These are phyloP conservation scores for Colletotrichum tabaci DNA, from an alignment of 2,329 filamentous ascomycete genomes.

Conservation along the genomic window DNA sequence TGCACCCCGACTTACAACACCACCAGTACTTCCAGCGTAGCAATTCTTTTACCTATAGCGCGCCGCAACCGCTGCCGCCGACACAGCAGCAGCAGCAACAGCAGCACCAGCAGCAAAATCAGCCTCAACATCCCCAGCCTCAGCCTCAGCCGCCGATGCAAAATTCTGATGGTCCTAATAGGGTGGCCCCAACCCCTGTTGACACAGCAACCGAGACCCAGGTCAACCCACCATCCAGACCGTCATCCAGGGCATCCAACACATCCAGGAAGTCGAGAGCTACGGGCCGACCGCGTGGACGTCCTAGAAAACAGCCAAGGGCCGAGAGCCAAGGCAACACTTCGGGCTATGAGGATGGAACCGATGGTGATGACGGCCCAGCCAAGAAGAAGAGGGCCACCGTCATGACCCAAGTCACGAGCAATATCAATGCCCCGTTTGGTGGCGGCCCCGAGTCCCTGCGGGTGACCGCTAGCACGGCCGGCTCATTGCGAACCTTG, in stretches of 20 bases:
- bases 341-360: constrained; percentile 79
- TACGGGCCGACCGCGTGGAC: constrained; percentile 70
- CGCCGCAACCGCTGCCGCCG: constrained; percentile 4
- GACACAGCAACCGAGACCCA: constrained; percentile 48
- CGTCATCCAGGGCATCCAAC: constrained; percentile 73
- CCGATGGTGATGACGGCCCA: constrained; percentile 70
- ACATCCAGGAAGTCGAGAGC: constrained; percentile 58
- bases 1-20: constrained; percentile 34
- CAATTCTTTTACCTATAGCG: constrained; percentile 34
- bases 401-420: constrained; percentile 76
- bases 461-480: constrained; percentile 90
- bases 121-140: constrained; percentile 41
- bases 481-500: constrained; percentile 88
- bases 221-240: constrained; percentile 65
- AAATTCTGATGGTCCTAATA: constrained; percentile 50
- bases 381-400: constrained; percentile 83
- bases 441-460: constrained; percentile 83
- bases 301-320: constrained; percentile 67
- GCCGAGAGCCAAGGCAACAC: constrained; percentile 72
- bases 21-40: constrained; percentile 24
- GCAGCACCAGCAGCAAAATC: constrained; percentile 21
- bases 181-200: constrained; percentile 53
- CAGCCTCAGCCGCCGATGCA: constrained; percentile 29
- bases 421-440: constrained; percentile 80
- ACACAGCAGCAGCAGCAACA: constrained; percentile 14